Percentiles rank a stretch among this genome's conserved stretches.
Conservation (phyloP, 306 rosid species). For the Echinosophora koreensis region DNA sequence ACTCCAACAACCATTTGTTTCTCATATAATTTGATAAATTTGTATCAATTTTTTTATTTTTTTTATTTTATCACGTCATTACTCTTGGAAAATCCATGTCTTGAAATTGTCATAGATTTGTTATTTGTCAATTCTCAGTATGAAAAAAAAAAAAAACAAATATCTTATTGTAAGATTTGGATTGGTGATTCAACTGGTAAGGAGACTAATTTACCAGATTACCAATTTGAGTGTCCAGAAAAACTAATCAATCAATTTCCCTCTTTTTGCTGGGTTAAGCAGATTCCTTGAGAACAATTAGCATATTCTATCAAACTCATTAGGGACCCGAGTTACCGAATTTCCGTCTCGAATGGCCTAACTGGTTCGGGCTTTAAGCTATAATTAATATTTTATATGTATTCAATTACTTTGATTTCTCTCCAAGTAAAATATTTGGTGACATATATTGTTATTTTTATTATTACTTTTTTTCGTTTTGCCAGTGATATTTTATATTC, state of each 20-base stretch:
- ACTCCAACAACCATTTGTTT: background rate
- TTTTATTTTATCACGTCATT: background rate
- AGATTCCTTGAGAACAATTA: background rate
- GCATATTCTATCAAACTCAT: background rate
- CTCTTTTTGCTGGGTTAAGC: background rate
- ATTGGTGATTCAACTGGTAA: background rate
- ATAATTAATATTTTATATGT: background rate
- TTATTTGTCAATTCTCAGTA: background rate
- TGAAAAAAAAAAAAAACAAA: background rate
- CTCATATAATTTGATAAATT: constrained; percentile 9
- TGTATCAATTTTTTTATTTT: background rate
- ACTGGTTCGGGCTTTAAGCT: background rate
- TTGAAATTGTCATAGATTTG: background rate
- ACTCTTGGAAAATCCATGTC: background rate
- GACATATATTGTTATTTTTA: background rate
- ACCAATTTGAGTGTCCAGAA: background rate
- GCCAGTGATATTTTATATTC: background rate
- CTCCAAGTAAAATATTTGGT: background rate
- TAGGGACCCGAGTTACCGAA: background rate
- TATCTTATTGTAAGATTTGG: background rate
- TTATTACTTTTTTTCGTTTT: background rate
- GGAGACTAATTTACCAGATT: constrained; percentile 3
- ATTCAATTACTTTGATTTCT: background rate
- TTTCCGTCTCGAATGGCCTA: background rate
- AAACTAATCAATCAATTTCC: background rate